These are phyloP conservation scores for Alternaria ethzedia DNA, from an alignment of 2,329 filamentous ascomycete genomes.

Conservation along the genomic window DNA sequence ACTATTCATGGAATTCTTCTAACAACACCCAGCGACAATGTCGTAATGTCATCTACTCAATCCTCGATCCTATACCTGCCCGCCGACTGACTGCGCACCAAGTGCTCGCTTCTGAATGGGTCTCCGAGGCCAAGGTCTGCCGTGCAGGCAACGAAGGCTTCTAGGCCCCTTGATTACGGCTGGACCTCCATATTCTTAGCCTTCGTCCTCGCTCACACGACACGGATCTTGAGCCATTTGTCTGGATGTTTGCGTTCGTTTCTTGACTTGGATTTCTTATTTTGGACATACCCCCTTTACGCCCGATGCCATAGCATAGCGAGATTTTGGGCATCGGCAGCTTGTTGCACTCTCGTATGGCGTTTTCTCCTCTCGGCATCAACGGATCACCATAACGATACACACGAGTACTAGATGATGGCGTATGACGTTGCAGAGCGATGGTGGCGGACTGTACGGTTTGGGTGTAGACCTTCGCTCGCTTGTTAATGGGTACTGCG, in stretches of 20 bases:
- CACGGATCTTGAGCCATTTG: conserved; percentile 30
- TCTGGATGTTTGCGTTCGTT: conserved; percentile 25
- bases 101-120: conserved; percentile 98
- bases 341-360: conserved; percentile 31
- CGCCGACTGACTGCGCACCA: conserved; percentile 95
- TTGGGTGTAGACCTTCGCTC: conserved; percentile 29
- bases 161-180: conserved; percentile 53
- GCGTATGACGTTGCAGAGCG: conserved; percentile 12
- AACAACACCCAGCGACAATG: conserved; percentile 76
- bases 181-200: conserved; percentile 15
- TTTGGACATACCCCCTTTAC: conserved; percentile 46
- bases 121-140: conserved; percentile 95
- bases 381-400: conserved; percentile 24
- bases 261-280: conserved; percentile 29
- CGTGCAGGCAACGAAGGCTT: conserved; percentile 96
- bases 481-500: conserved; percentile 27
- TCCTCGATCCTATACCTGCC: conserved; percentile 90
- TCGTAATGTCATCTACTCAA: conserved; percentile 98
- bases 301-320: conserved; percentile 46
- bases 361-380: conserved; percentile 29
- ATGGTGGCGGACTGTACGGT: conserved; percentile 12
- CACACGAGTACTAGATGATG: conserved; percentile 33
- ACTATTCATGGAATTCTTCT: background rate
- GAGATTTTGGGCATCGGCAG: conserved; percentile 32
- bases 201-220: conserved; percentile 8